phyloP scores from a whole-genome alignment of 2,329 filamentous ascomycete species.

The Pseudogymnoascus sp. region DNA sequence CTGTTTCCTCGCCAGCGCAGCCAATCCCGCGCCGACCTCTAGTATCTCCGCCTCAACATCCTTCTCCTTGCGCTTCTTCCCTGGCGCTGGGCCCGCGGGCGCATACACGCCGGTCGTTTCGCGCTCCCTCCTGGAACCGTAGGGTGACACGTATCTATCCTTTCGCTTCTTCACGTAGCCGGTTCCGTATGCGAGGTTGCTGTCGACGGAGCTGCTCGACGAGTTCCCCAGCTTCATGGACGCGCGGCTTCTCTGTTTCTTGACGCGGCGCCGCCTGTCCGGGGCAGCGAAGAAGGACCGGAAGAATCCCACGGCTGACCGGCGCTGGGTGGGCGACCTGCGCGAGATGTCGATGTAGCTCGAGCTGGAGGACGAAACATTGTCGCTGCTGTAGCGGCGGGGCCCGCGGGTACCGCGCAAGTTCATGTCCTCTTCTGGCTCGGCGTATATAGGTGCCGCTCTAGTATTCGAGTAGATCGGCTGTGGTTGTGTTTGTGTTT shows the following conservation, averaged over 20 bases:
- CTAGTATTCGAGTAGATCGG: constrained; percentile 4
- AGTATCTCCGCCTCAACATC: constrained; percentile 39
- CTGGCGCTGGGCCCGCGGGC: not conserved
- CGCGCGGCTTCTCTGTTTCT: constrained; percentile 41
- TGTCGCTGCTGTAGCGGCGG: constrained; percentile 4
- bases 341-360: constrained; percentile 63
- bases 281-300: constrained; percentile 57
- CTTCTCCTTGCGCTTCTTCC: constrained; percentile 19
- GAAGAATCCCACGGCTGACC: constrained; percentile 45
- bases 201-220: constrained; percentile 61
- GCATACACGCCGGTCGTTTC: not conserved
- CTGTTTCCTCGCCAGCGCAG: constrained; percentile 37
- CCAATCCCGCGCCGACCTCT: constrained; percentile 41
- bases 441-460: constrained; percentile 1
- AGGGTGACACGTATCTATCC: not conserved
- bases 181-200: constrained; percentile 61
- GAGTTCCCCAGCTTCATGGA: constrained; percentile 56
- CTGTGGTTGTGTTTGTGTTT: not conserved
- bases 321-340: constrained; percentile 40
- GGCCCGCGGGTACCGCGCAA: constrained; percentile 1
- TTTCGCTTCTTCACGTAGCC: constrained; percentile 34
- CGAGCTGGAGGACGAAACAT: constrained; percentile 44
- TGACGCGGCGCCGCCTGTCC: constrained; percentile 42
- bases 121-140: not conserved
- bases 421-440: constrained; percentile 6